Conservation (phyloP, 208 protist species). For the Leishmania aethiopica region DNA sequence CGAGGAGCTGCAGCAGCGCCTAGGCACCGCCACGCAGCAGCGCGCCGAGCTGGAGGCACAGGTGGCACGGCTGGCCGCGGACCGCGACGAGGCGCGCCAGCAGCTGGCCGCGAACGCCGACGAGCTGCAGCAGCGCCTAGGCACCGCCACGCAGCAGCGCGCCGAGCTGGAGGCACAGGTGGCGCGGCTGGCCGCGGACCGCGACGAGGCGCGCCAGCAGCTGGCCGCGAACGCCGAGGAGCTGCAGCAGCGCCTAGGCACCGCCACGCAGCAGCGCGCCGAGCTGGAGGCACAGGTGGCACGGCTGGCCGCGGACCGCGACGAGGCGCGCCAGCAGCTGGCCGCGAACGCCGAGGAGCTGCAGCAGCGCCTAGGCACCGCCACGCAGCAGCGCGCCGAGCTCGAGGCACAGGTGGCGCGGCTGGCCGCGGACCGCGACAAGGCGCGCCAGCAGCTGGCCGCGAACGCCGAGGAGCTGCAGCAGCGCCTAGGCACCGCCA, state of each 20-base stretch:
- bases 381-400: constrained; percentile 9
- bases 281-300: not conserved
- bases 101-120: not conserved
- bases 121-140: constrained; percentile 18
- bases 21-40: constrained; percentile 10
- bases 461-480: not conserved
- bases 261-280: constrained; percentile 8
- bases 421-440: not conserved
- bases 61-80: not conserved
- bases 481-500: no score
- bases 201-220: not conserved
- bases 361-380: constrained; percentile 15
- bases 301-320: not conserved
- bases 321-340: not conserved
- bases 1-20: constrained; percentile 15
- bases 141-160: constrained; percentile 8
- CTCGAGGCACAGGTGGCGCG: not conserved
- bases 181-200: not conserved
- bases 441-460: not conserved
- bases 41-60: not conserved
- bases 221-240: not conserved
- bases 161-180: not conserved
- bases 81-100: not conserved
- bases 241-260: constrained; percentile 19
- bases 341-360: not conserved